Base-by-base conservation (phyloP, 116 monocot species). In the Thalassia testudinum region DNA sequence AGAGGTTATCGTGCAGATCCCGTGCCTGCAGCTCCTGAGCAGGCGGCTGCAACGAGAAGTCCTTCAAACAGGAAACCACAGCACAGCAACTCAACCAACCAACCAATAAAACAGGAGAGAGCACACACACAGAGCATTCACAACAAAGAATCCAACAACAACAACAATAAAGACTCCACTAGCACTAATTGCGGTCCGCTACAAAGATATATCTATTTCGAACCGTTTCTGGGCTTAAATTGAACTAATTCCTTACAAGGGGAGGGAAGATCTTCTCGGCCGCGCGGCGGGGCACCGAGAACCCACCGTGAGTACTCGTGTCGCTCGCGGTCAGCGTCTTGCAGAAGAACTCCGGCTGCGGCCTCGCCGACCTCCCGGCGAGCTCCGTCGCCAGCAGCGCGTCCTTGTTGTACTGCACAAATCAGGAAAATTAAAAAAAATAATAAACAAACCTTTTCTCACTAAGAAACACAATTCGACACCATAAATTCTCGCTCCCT, bases 211-310 rank as follows among this genome's bases (percentile, higher is more conserved):
- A n/a, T n/a, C n/a, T n/a, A n/a, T n/a, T n/a, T n/a, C n/a, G n/a
- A n/a, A 16, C 24, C 21, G 26, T 24, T 23, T 24, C 17, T 58
- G 26, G 17, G 43, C 26, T 44, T 24, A 19, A 45, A 58, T 7
- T 54, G 50, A 20, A n/a, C n/a, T n/a, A n/a, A n/a, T 49, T 69
- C 62, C 68, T 66, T 72, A 92, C 92, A 50, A 92, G 86, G 45
- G 92, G 72, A 63, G 92, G 92, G 67, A 92, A 86, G 38, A 92
- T 92, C 77, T 86, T 92, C 66, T 92, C 92, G 30, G 92, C 92
- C 53, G 86, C 79, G 49, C 92, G 79, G 1, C 92, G 82, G 20
- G 92, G 92, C 21, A 92, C 92, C 58, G 92, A 92, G 60, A 92
- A 86, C 14, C 92, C 92, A 25, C 92, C 92, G 68, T 92, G 92